These are phyloP conservation scores for Pueraria montana DNA, from an alignment of 306 rosid species.

Conservation along the genomic window DNA sequence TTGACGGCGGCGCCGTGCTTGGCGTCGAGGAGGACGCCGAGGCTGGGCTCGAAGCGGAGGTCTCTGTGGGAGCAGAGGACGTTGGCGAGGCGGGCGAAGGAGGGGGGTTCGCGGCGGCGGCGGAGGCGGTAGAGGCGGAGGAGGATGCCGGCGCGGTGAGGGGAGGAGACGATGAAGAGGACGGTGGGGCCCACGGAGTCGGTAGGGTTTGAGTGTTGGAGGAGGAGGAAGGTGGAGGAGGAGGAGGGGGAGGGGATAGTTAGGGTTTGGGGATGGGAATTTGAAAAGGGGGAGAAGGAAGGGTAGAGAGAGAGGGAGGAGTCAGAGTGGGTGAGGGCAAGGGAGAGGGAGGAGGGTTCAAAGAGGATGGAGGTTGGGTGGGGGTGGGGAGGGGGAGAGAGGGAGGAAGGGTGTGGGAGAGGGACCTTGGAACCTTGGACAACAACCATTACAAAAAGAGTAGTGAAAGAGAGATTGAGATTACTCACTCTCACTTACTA, in stretches of 20 bases:
- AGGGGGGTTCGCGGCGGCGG: constrained; percentile 40
- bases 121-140: constrained; percentile 70
- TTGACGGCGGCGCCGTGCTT: constrained; percentile 74
- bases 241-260: constrained; percentile 74
- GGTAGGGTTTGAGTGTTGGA: constrained; percentile 50
- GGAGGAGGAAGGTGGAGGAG: constrained; percentile 79
- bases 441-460: constrained; percentile 61
- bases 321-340: constrained; percentile 87
- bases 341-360: constrained; percentile 80
- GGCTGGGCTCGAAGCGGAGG: constrained; percentile 52
- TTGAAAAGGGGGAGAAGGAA: constrained; percentile 57
- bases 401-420: constrained; percentile 60
- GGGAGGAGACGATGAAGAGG: constrained; percentile 71
- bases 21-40: constrained; percentile 74
- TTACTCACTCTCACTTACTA: not conserved
- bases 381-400: constrained; percentile 55
- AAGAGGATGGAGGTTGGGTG: constrained; percentile 68
- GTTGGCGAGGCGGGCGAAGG: constrained; percentile 50
- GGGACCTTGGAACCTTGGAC: constrained; percentile 54
- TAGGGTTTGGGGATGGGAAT: constrained; percentile 67
- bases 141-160: constrained; percentile 67
- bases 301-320: constrained; percentile 89
- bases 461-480: not conserved
- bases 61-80: constrained; percentile 63
- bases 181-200: constrained; percentile 51